Evolutionary conservation across 305 asterid genomes (phyloP).

Genomic region (Fraxinus sp.): DNA sequence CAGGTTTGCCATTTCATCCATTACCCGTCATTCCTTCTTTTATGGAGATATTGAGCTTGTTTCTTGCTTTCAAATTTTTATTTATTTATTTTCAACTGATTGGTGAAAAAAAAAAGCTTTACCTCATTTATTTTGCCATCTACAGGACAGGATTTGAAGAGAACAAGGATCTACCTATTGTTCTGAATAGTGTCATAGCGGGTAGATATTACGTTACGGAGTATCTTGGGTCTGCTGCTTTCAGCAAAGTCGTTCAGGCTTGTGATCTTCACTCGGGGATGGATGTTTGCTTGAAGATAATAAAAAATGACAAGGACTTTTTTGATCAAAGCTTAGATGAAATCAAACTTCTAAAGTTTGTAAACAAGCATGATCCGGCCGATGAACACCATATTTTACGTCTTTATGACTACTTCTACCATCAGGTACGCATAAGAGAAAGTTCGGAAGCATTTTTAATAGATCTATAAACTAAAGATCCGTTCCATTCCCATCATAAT

Average conservation of each 20-base stretch:
- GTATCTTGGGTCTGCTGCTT: conserved; percentile 91
- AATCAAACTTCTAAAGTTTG: conserved; percentile 89
- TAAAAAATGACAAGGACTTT: conserved; percentile 92
- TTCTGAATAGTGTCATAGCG: conserved; percentile 68
- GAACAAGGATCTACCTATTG: conserved; percentile 79
- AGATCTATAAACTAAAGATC: background rate
- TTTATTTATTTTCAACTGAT: conserved; percentile 30
- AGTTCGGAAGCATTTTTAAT: background rate
- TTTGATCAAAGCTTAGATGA: conserved; percentile 98
- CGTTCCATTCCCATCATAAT: background rate
- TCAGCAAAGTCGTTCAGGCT: conserved; percentile 93
- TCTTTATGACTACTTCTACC: conserved; percentile 90
- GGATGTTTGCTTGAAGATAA: conserved; percentile 93
- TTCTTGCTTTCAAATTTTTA: background rate
- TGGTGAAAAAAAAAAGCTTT: conserved; percentile 37
- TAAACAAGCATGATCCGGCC: conserved; percentile 90
- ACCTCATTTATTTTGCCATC: conserved; percentile 48
- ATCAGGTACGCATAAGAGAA: conserved; percentile 55
- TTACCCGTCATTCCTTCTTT: conserved; percentile 13
- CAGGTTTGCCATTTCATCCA: conserved; percentile 50
- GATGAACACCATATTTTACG: conserved; percentile 82
- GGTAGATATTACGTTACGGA: conserved; percentile 78
- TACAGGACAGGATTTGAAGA: conserved; percentile 97
- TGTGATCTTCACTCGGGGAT: conserved; percentile 70
- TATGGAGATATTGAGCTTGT: conserved; percentile 28